Conservation (phyloP, 2,329 filamentous ascomycete species). For the Passalora sequoiae region DNA sequence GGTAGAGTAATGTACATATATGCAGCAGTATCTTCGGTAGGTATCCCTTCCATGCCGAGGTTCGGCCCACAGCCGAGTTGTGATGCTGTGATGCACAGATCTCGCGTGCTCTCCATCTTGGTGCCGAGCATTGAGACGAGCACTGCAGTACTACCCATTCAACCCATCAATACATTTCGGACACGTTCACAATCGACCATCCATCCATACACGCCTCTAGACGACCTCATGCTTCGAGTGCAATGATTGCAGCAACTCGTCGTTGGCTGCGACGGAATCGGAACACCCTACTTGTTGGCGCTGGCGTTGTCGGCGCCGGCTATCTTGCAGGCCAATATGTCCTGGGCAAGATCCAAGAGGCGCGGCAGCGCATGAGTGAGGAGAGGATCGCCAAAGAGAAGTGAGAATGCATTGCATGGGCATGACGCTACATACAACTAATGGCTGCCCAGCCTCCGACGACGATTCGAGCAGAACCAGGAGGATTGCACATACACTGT, state of each 20-base stretch:
- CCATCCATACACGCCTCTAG: too few relatives aligned
- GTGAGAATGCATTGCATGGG: slow-evolving; percentile 47
- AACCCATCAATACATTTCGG: too few relatives aligned
- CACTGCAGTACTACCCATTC: too few relatives aligned
- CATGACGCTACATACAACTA: slow-evolving; percentile 3
- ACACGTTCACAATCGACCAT: too few relatives aligned
- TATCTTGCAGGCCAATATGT: slow-evolving; percentile 94
- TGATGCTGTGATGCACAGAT: too few relatives aligned
- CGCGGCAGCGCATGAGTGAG: slow-evolving; percentile 91
- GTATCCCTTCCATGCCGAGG: too few relatives aligned
- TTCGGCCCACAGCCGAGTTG: too few relatives aligned
- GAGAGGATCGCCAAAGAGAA: slow-evolving; percentile 96
- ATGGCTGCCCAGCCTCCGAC: slow-evolving; percentile 62
- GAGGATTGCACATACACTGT: slow-evolving; percentile 98
- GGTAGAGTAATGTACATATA: too few relatives aligned
- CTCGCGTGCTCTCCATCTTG: too few relatives aligned
- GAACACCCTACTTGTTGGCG: slow-evolving; percentile 80
- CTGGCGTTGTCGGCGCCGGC: slow-evolving; percentile 79
- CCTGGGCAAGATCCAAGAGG: slow-evolving; percentile 82
- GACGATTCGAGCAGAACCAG: slow-evolving; percentile 97
- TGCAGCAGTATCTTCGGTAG: too few relatives aligned
- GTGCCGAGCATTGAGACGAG: too few relatives aligned
- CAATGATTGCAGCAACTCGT: slow-evolving; percentile 67
- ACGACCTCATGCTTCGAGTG: slow-evolving; percentile 24
- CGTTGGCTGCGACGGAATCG: slow-evolving; percentile 91